Percentiles rank a stretch among this genome's conserved stretches.
Evolutionary conservation across 768 basidiomycete species (phyloP).

Genomic region (Trametes cinnabarina): DNA sequence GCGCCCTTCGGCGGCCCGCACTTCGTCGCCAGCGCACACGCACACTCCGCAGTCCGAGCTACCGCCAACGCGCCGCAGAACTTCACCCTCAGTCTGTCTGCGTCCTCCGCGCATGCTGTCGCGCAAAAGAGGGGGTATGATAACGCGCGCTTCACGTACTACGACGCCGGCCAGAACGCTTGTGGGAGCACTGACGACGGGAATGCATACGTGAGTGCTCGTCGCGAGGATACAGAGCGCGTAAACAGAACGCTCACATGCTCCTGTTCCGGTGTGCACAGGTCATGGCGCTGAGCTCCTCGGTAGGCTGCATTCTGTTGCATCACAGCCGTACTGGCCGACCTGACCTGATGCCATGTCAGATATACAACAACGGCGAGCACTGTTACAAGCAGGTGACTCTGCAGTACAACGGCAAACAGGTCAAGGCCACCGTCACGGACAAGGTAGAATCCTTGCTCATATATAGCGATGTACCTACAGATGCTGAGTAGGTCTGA

Average conservation of each 20-base stretch:
- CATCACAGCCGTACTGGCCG: background rate
- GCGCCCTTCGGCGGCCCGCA: background rate
- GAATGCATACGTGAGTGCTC: slow-evolving; percentile 21
- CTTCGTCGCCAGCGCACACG: background rate
- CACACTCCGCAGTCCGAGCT: background rate
- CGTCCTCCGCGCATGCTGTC: background rate
- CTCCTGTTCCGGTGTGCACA: slow-evolving; percentile 21
- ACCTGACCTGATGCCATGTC: background rate
- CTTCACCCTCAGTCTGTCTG: background rate
- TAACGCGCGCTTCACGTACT: slow-evolving; percentile 21
- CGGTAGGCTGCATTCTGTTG: slow-evolving; percentile 17
- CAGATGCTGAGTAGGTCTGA: background rate
- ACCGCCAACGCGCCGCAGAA: background rate
- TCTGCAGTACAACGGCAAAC: slow-evolving; percentile 59
- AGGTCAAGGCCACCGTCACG: slow-evolving; percentile 53
- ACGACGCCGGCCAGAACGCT: slow-evolving; percentile 26
- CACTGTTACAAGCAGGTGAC: slow-evolving; percentile 62
- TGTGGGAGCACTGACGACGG: slow-evolving; percentile 20
- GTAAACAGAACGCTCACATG: background rate
- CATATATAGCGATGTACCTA: background rate
- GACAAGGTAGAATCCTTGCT: slow-evolving; percentile 47
- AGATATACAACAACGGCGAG: slow-evolving; percentile 56
- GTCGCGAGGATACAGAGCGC: background rate
- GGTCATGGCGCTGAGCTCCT: slow-evolving; percentile 51
- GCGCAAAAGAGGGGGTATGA: slow-evolving; percentile 10